Conservation (phyloP, 2,329 filamentous ascomycete species). For the Arthrobotrys pseudoclavata region DNA sequence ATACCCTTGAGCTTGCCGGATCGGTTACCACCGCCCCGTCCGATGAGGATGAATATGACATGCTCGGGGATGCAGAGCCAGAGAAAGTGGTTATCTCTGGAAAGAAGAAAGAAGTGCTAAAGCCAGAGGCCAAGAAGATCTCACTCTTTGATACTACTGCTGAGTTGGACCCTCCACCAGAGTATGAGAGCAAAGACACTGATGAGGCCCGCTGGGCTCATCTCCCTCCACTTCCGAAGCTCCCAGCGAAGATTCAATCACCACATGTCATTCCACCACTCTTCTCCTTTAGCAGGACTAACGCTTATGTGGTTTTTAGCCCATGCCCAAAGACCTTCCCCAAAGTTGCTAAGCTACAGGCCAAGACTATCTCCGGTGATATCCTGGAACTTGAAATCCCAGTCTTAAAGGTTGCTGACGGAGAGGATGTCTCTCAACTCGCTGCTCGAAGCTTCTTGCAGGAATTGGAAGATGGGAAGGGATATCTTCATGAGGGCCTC, state of each 20-base stretch:
- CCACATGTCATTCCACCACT: constrained; percentile 75
- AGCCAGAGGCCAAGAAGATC: constrained; percentile 67
- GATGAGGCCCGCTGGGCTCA: constrained; percentile 45
- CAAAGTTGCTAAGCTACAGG: constrained; percentile 71
- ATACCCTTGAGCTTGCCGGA: constrained; percentile 45
- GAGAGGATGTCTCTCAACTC: constrained; percentile 71
- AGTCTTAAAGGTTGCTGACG: constrained; percentile 67
- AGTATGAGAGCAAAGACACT: constrained; percentile 38
- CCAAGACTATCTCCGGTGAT: constrained; percentile 64
- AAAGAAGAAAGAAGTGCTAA: constrained; percentile 35
- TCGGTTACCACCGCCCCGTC: not conserved
- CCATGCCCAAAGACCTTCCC: constrained; percentile 72
- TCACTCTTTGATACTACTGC: constrained; percentile 73
- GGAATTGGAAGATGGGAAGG: constrained; percentile 78
- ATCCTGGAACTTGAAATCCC: constrained; percentile 76
- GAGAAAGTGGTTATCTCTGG: constrained; percentile 42
- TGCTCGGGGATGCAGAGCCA: constrained; percentile 62
- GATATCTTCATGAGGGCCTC: constrained; percentile 74
- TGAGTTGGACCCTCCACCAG: constrained; percentile 67
- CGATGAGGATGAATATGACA: constrained; percentile 65
- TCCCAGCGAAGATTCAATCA: constrained; percentile 75
- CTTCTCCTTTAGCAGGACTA: constrained; percentile 76
- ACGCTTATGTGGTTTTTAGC: constrained; percentile 76
- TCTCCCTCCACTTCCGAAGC: constrained; percentile 68
- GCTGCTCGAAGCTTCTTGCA: constrained; percentile 77